phyloP scores from a whole-genome alignment of 495 filamentous ascomycete genomes.

The Trichoderma parareesei region DNA sequence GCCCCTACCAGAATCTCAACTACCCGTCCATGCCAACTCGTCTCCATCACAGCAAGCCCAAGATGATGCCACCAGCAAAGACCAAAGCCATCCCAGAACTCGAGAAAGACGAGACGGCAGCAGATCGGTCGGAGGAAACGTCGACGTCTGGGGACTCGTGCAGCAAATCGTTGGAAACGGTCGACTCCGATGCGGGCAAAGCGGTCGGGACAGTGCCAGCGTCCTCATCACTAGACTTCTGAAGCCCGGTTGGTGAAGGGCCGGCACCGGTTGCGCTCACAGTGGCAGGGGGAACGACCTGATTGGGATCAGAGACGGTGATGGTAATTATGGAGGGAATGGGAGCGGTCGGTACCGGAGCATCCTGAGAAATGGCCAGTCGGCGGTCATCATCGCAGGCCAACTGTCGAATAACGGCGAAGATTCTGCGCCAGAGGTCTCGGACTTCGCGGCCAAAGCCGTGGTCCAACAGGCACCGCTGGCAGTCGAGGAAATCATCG shows the following conservation, averaged over 20 bases:
- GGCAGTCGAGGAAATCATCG: slow-evolving; percentile 30
- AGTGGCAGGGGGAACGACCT: too few species aligned
- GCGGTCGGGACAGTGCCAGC: too few species aligned
- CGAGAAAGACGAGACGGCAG: not conserved
- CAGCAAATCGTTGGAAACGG: not conserved
- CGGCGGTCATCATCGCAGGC: slow-evolving; percentile 18
- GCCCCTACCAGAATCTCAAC: not conserved
- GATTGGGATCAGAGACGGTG: too few species aligned
- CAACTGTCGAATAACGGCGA: slow-evolving; percentile 9
- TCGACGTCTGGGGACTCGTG: not conserved
- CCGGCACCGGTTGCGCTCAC: too few species aligned
- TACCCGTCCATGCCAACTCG: not conserved
- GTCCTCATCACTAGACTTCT: not conserved
- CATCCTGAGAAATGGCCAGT: not conserved
- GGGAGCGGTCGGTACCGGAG: not conserved
- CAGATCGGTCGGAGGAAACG: not conserved
- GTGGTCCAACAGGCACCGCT: slow-evolving; percentile 28
- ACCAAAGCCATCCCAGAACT: not conserved
- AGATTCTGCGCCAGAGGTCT: slow-evolving; percentile 21
- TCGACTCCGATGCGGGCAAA: too few species aligned
- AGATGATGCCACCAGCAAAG: not conserved
- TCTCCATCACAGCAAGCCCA: not conserved
- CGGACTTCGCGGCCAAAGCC: slow-evolving; percentile 24
- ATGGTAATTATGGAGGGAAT: too few species aligned
- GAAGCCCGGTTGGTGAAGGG: not conserved